Base-by-base conservation (phyloP, 2,329 filamentous ascomycete genomes). In the Periconia sp. region DNA sequence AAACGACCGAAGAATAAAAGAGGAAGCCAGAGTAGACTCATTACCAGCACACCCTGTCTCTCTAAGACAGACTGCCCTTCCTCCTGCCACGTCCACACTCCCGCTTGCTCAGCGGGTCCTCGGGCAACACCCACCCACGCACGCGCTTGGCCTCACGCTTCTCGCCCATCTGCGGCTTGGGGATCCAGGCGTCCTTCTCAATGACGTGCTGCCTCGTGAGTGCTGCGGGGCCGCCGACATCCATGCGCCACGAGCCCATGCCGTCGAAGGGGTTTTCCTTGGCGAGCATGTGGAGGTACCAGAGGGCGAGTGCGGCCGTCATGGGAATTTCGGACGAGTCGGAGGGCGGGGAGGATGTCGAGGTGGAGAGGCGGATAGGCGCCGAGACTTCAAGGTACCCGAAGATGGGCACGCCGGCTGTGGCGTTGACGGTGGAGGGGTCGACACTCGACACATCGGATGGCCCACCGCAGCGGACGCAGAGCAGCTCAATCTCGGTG, bases 401-500 rank as follows among this genome's bases (percentile, higher is more conserved):
- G 68, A 96, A 97, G 71, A 91, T 86, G 0, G 92, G 92, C 41
- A 81, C 76, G 45, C 77, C 76, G 27, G 87, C 62, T 71, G 84
- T 64, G 3, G 70, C 71, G 53, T 74, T 74, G 61, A 74, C 66
- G 50, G 66, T 74, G 9, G 73, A 72, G 41, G 68, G 65, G 52
- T 74, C 69, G 0, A 63, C 44, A 5, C 69, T 70, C 1, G 66
- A 58, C 11, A 61, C 61, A 23, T 56, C 55, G 0, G 71, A 69
- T 14, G 74, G 72, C 5, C 77, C 78, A 49, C 92, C 92, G 61
- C 89, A 90, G 65, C 92, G 90, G 1, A 96, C 91, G 63, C 94
- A 86, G 40, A 97, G 87, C 9, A 97, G 86, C 77, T 97, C 93
- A 64, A 96, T 96, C 76, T 97, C 93, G 1, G 91, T 97, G 69